phyloP scores from a whole-genome alignment of 257 asterid species.

The Fraxinus anomala region DNA sequence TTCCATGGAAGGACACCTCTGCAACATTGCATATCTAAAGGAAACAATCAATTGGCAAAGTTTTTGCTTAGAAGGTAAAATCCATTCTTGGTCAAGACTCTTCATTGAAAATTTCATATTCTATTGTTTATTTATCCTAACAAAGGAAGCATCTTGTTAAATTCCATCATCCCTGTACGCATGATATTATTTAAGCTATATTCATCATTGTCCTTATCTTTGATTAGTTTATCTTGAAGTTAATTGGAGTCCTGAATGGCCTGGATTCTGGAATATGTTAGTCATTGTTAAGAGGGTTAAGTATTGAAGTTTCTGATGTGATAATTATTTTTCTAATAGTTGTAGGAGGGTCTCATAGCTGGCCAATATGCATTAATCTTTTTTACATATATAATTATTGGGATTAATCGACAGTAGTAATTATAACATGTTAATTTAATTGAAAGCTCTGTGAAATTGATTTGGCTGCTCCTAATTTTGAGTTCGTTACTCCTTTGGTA shows the following conservation, averaged over 20 bases:
- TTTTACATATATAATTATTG: not conserved
- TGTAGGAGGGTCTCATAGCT: no score
- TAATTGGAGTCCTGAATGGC: not conserved
- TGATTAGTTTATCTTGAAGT: not conserved
- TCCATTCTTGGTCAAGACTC: not conserved
- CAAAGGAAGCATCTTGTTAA: not conserved
- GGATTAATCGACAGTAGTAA: not conserved
- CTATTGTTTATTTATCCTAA: constrained; percentile 14
- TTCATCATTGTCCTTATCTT: not conserved
- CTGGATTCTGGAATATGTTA: no score
- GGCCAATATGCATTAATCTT: not conserved
- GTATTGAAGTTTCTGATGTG: no score
- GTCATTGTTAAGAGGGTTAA: no score
- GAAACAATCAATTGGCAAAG: constrained; percentile 77
- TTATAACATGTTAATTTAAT: not conserved
- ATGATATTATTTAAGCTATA: not conserved
- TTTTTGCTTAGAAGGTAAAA: constrained; percentile 83
- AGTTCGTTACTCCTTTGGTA: not conserved
- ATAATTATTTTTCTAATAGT: no score
- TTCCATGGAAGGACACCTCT: constrained; percentile 87
- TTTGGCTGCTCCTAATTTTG: not conserved
- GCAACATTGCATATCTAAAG: constrained; percentile 81
- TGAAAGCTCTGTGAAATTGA: not conserved
- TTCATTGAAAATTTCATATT: not conserved
- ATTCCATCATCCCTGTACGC: not conserved